Evolutionary conservation across 2,329 filamentous ascomycete genomes (phyloP).

Genomic region (Pseudogymnoascus sp.): DNA sequence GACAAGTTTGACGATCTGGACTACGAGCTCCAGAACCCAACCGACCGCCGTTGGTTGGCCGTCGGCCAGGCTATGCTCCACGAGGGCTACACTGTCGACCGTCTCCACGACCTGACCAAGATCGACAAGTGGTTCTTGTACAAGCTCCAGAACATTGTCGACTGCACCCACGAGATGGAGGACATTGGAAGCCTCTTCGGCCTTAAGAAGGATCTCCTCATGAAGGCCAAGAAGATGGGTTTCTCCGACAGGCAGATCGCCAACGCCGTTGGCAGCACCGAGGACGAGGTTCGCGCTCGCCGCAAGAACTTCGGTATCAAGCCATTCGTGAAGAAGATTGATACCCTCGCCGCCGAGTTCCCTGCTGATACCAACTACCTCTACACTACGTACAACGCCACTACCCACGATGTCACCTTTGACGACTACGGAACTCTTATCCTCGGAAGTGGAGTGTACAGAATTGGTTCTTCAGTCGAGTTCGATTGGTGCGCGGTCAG

Average conservation of each 20-base stretch:
- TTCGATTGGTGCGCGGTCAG: slow-evolving; percentile 98
- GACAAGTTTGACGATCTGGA: slow-evolving; percentile 92
- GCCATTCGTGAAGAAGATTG: slow-evolving; percentile 97
- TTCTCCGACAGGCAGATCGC: slow-evolving; percentile 97
- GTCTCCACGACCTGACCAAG: slow-evolving; percentile 87
- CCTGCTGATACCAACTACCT: slow-evolving; percentile 91
- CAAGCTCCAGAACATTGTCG: slow-evolving; percentile 95
- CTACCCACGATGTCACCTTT: slow-evolving; percentile 85
- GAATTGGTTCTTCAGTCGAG: slow-evolving; percentile 94
- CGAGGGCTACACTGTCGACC: slow-evolving; percentile 89
- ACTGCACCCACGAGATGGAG: slow-evolving; percentile 80
- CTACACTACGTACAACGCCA: slow-evolving; percentile 96
- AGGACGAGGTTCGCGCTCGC: slow-evolving; percentile 80
- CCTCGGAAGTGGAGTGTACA: slow-evolving; percentile 90
- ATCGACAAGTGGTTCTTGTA: slow-evolving; percentile 99
- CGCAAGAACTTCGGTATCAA: slow-evolving; percentile 80
- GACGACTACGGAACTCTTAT: slow-evolving; percentile 86
- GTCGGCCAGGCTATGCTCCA: slow-evolving; percentile 97
- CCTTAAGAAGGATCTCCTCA: slow-evolving; percentile 78
- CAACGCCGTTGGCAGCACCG: slow-evolving; percentile 70
- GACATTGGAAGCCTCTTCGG: slow-evolving; percentile 73
- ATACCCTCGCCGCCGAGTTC: slow-evolving; percentile 94
- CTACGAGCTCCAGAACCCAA: slow-evolving; percentile 81
- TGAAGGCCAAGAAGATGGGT: slow-evolving; percentile 92
- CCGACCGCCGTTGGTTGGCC: slow-evolving; percentile 92